Base-by-base conservation (phyloP, 2,329 filamentous ascomycete species). In the Colletotrichum sublineola region DNA sequence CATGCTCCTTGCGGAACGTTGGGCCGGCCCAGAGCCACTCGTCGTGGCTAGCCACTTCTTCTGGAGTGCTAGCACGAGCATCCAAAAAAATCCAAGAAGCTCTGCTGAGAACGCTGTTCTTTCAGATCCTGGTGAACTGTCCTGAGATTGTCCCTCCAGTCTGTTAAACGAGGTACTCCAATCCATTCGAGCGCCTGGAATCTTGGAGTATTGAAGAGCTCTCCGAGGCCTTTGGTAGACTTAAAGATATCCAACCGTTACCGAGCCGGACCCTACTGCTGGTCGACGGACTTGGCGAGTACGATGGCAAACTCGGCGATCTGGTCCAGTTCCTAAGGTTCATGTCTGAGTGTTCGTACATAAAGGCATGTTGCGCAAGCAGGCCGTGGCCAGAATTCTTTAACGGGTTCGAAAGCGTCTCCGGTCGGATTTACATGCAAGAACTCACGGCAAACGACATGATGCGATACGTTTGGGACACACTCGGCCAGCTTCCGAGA, bases 61-160 rank as follows among this genome's bases (percentile, higher is more conserved):
- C 71, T 85, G 83, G 79, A 80, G 79, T 56, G 77, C 80, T 0
- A 84, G 84, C 0, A 80, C 77, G 2, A 57, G 72, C 1, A 77
- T 83, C 48, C 83, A 86, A 56, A 86, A 56, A 83, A 81, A 65
- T 84, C 82, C 79, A 80, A 24, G 76, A 81, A 48, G 84, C 84
- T 0, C 78, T 87, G 0, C 74, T 85, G 1, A 79, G 73, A 29
- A 66, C 74, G 0, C 11, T 76, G 14, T 29, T 76, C 2, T 74
- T 70, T n/a, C 71, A 75, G 33, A 63, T 73, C 1, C 40, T 74
- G 3, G 18, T 55, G 1, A 62, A 74, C 3, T 48, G 33, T 3
- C 63, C 68, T 0, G 68, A 65, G 9, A 3, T 62, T 0, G 48
- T 67, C 1, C n/a, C 42, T 5, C 1, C n/a, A 2, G 40, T 67